phyloP scores from a whole-genome alignment of 2,329 filamentous ascomycete genomes.

The Hysterium pulicare region DNA sequence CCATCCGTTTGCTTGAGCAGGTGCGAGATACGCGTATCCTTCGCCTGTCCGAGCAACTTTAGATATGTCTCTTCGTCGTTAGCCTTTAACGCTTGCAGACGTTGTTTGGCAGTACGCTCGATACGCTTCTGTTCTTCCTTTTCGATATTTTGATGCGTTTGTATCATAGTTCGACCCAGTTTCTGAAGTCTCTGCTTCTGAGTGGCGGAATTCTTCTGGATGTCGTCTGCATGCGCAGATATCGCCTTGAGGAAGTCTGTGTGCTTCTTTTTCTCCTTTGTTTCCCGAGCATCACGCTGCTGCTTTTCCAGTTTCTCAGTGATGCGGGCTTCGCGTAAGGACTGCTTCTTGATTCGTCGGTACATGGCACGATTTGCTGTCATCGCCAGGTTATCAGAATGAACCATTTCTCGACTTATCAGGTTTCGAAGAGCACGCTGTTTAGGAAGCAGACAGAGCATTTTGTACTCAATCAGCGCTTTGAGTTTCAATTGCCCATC shows the following conservation, averaged over 20 bases:
- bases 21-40: conserved; percentile 98
- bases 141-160: conserved; percentile 92
- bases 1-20: conserved; percentile 95
- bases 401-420: conserved; percentile 87
- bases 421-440: conserved; percentile 82
- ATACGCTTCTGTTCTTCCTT: conserved; percentile 99
- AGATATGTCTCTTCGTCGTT: conserved; percentile 99
- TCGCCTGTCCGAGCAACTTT: conserved; percentile 95
- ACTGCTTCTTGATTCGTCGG: conserved; percentile 95
- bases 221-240: conserved; percentile 74
- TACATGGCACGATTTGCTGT: conserved; percentile 90
- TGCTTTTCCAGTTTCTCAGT: conserved; percentile 99
- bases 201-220: conserved; percentile 63
- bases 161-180: conserved; percentile 82
- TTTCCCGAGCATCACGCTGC: conserved; percentile 92
- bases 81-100: conserved; percentile 96
- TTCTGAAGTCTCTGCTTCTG: conserved; percentile 77
- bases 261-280: conserved; percentile 97
- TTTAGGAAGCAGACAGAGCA: conserved; percentile 80
- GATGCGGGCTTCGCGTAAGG: conserved; percentile 87
- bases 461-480: conserved; percentile 93
- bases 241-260: conserved; percentile 87
- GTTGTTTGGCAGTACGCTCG: conserved; percentile 96
- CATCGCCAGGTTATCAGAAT: conserved; percentile 95
- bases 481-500: conserved; percentile 81